phyloP scores from a whole-genome alignment of 2,329 filamentous ascomycete genomes.

The Zymoseptoria ardabiliae region DNA sequence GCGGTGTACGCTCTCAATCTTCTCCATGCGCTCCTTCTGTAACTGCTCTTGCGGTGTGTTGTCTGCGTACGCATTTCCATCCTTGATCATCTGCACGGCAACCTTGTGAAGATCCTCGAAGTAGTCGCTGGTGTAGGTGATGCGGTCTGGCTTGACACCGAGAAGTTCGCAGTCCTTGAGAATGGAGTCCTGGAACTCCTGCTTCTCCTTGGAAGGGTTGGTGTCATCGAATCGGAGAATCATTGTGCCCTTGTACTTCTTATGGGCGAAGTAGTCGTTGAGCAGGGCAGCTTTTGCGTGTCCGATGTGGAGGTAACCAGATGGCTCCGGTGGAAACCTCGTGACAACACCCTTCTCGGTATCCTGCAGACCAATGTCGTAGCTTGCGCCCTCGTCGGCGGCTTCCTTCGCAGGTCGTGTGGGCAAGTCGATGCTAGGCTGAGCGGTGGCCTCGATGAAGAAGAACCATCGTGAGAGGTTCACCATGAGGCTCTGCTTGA shows the following conservation, averaged over 20 bases:
- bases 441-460: constrained; percentile 70
- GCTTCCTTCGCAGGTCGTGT: constrained; percentile 46
- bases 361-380: constrained; percentile 79
- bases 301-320: constrained; percentile 90
- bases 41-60: constrained; percentile 87
- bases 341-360: constrained; percentile 85
- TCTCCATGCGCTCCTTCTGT: constrained; percentile 75
- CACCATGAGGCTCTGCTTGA: constrained; percentile 68
- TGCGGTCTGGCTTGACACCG: constrained; percentile 79
- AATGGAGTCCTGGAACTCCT: constrained; percentile 91
- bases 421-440: constrained; percentile 56
- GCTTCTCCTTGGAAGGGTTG: constrained; percentile 94
- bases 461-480: constrained; percentile 83
- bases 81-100: constrained; percentile 74
- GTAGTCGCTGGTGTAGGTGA: constrained; percentile 91
- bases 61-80: constrained; percentile 86
- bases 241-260: constrained; percentile 84
- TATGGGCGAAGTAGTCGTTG: constrained; percentile 94
- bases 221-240: constrained; percentile 94
- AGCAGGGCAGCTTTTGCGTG: constrained; percentile 90
- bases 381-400: constrained; percentile 70
- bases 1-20: constrained; percentile 72
- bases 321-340: constrained; percentile 89
- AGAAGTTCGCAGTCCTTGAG: constrained; percentile 85
- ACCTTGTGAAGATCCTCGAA: constrained; percentile 87